Conservation (phyloP, 1,284 basidiomycete species). For the Chondrostereum purpureum region DNA sequence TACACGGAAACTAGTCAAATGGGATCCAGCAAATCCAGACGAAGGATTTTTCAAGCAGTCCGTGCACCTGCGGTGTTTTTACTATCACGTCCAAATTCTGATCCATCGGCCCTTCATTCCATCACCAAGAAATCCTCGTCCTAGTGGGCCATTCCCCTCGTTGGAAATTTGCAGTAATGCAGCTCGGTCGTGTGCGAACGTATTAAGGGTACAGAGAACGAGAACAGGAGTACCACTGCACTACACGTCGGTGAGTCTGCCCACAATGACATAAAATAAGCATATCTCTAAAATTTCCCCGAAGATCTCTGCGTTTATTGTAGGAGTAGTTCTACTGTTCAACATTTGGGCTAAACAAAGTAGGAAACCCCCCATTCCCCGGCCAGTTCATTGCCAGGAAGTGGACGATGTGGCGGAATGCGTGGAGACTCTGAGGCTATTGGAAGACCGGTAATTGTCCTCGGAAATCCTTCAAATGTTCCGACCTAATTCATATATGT, state of each 20-base stretch:
- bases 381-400: background rate
- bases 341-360: slow-evolving; percentile 9
- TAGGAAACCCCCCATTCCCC: no score
- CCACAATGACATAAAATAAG: background rate
- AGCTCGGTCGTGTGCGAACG: slow-evolving; percentile 9
- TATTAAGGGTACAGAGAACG: slow-evolving; percentile 7
- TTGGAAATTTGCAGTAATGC: slow-evolving; percentile 12
- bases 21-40: slow-evolving; percentile 10
- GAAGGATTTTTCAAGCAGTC: slow-evolving; percentile 12
- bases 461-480: background rate
- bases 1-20: background rate
- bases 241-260: slow-evolving; percentile 6
- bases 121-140: slow-evolving; percentile 8
- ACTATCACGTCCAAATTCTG: slow-evolving; percentile 13
- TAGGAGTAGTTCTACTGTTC: slow-evolving; percentile 11
- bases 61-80: slow-evolving; percentile 10
- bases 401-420: background rate
- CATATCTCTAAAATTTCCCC: background rate
- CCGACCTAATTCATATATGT: background rate
- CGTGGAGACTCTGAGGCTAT: background rate
- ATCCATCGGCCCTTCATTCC: slow-evolving; percentile 12
- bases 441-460: background rate
- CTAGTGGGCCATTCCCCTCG: slow-evolving; percentile 9
- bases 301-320: slow-evolving; percentile 7
- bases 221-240: background rate